phyloP scores from a whole-genome alignment of 2,329 filamentous ascomycete genomes.

The Hortaea werneckii region DNA sequence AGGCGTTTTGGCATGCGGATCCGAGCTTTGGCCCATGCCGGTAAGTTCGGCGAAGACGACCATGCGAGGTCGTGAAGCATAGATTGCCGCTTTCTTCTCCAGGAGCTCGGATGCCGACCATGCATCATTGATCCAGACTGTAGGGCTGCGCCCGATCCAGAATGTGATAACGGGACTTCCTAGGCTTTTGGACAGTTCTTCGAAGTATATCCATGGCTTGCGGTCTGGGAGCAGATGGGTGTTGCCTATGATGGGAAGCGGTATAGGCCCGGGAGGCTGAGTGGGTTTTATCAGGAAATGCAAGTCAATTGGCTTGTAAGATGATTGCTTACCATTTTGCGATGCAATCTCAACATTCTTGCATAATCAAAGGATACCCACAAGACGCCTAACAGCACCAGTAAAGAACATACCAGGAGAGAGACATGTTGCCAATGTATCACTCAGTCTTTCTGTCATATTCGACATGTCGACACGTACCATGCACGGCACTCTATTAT shows the following conservation, averaged over 20 bases:
- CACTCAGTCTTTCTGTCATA: too few species aligned
- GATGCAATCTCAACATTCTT: conserved; percentile 11
- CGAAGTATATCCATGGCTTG: conserved; percentile 33
- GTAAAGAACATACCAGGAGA: conserved; percentile 1
- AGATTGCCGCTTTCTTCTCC: conserved; percentile 37
- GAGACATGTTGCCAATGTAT: too few species aligned
- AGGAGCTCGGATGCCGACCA: conserved; percentile 35
- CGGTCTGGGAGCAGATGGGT: conserved; percentile 25
- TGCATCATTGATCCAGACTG: conserved; percentile 37
- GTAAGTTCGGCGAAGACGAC: conserved; percentile 31
- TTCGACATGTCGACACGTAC: too few species aligned
- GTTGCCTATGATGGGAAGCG: conserved; percentile 38
- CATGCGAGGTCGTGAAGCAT: conserved; percentile 35
- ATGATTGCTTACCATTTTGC: conserved; percentile 9
- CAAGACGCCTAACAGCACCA: conserved; percentile 14
- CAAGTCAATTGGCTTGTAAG: not conserved
- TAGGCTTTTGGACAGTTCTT: conserved; percentile 34
- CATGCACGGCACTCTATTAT: too few species aligned
- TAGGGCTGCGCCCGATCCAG: conserved; percentile 38
- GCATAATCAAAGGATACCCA: conserved; percentile 17
- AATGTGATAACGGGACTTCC: conserved; percentile 38
- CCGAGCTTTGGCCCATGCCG: conserved; percentile 10
- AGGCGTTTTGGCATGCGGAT: conserved; percentile 7
- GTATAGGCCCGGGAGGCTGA: conserved; percentile 37
- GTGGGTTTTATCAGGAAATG: not conserved